phyloP scores from a whole-genome alignment of 2,329 filamentous ascomycete species.

The Colletotrichum liriopes region DNA sequence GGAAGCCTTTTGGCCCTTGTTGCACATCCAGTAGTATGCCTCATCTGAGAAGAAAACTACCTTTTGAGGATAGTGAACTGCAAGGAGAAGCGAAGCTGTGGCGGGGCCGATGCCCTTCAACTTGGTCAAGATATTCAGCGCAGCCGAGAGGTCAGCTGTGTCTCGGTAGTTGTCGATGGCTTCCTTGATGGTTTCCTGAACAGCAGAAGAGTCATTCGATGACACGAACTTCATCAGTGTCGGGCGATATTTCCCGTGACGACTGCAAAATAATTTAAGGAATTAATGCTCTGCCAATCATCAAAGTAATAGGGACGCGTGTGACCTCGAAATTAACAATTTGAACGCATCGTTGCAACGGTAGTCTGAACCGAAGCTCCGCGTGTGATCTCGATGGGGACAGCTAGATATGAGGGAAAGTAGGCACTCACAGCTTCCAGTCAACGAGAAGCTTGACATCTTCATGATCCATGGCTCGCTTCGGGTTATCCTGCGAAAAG shows the following conservation, averaged over 20 bases:
- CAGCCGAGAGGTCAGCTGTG: slow-evolving; percentile 54
- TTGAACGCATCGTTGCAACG: not conserved
- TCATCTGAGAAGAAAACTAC: slow-evolving; percentile 88
- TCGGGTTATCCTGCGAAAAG: slow-evolving; percentile 57
- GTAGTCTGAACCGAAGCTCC: not conserved
- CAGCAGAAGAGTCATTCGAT: slow-evolving; percentile 69
- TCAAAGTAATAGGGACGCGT: not conserved
- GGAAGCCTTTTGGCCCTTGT: slow-evolving; percentile 61
- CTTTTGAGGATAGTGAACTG: slow-evolving; percentile 71
- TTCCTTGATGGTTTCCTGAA: slow-evolving; percentile 65
- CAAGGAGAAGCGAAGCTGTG: slow-evolving; percentile 82
- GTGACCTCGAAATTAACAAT: not conserved
- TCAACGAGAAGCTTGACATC: slow-evolving; percentile 75
- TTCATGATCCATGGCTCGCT: slow-evolving; percentile 64
- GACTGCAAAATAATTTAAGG: slow-evolving; percentile 53
- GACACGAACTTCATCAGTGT: slow-evolving; percentile 73
- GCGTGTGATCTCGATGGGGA: not conserved
- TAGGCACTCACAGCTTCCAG: slow-evolving; percentile 77
- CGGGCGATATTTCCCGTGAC: slow-evolving; percentile 75
- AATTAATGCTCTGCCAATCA: not conserved
- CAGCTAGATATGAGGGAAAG: slow-evolving; percentile 22
- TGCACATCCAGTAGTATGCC: slow-evolving; percentile 80
- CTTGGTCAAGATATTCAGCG: slow-evolving; percentile 69
- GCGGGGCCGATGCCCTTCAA: slow-evolving; percentile 86
- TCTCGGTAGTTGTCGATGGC: slow-evolving; percentile 66